phyloP scores from a whole-genome alignment of 139 green algal species.

The Chlamydomonas applanata region DNA sequence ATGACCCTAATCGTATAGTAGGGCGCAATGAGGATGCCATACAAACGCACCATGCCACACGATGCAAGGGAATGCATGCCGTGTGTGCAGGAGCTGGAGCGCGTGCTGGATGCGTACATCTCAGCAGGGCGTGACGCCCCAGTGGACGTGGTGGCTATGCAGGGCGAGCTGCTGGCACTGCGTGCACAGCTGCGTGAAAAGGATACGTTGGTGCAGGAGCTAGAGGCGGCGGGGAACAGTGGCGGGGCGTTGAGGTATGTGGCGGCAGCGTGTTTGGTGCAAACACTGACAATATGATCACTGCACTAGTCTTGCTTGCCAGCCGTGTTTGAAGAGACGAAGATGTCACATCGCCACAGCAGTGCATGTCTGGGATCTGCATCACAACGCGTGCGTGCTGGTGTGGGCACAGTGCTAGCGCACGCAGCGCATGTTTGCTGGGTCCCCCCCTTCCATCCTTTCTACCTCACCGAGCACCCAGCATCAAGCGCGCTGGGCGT shows the following conservation, averaged over 20 bases:
- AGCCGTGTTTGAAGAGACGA: no score
- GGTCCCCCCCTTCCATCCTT: no score
- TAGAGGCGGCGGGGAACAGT: conserved; percentile 18
- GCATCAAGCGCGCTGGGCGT: conserved; percentile 18
- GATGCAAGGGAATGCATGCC: no score
- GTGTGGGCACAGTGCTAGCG: neutral
- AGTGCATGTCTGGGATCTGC: no score
- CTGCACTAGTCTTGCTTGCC: no score
- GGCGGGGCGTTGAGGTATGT: neutral
- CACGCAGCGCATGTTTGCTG: conserved; percentile 16
- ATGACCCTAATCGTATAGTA: no score
- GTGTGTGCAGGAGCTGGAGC: conserved; percentile 31
- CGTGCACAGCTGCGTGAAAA: conserved; percentile 19
- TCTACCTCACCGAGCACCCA: no score
- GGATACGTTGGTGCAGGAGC: conserved; percentile 20
- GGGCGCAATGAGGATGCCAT: no score
- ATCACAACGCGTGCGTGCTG: no score
- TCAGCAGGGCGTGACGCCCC: conserved; percentile 3
- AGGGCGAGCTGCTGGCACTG: conserved; percentile 38
- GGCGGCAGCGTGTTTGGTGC: neutral
- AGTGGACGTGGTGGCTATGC: conserved; percentile 32
- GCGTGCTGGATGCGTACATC: conserved; percentile 24
- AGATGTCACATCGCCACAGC: no score
- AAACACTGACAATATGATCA: no score
- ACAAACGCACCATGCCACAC: no score